Base-by-base conservation (phyloP, 768 basidiomycete species). In the Rhizopogon roseolus region DNA sequence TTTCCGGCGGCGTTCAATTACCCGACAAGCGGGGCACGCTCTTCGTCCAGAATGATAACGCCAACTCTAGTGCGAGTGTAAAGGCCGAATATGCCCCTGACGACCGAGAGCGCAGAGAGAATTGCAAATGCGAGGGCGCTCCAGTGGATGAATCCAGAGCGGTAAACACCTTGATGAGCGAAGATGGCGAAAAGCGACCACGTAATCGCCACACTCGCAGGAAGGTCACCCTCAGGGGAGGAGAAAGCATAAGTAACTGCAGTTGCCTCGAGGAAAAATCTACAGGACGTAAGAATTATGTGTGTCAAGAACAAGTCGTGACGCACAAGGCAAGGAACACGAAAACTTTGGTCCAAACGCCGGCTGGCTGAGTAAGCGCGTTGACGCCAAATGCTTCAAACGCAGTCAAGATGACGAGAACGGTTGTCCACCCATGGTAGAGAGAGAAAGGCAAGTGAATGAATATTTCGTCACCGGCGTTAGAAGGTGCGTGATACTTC, bases 151-250 rank as follows among this genome's bases (percentile, higher is more conserved):
- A 98, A 95, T 48, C 73, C 77, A 53, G 80, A 78, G 46, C 49
- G 52, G 32, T 62, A 54, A 37, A 75, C 71, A 27, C 57, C 73
- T 70, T 94, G 85, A 64, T 90, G 81, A 27, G 79, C 84, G 63
- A 90, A 98, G 73, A 98, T 93, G 41, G 90, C 95, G 73, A 88
- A 95, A 29, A 99, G 78, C n/a, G 89, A 85, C 89, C 90, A 96
- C 40, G 86, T 83, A 65, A 98, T 93, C 57, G 90, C 93, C 60
- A 94, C 81, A 22, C 92, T 86, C 2, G 91, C 97, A 3, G 94
- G 91, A 25, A 98, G 79, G 66, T 98, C 97, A 54, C 96, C 96
- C 67, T 95, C 90, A 2, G 81, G 73, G 11, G 86, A 84, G 19
- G 90, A 88, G 79, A 96, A 96, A 37, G 95, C 91, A 68, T 99